A percentile compares a stretch with the other conserved stretches of the same genome.
Evolutionary conservation across 2,329 filamentous ascomycete species (phyloP).

Genomic region (Aspergillus clavatus): DNA sequence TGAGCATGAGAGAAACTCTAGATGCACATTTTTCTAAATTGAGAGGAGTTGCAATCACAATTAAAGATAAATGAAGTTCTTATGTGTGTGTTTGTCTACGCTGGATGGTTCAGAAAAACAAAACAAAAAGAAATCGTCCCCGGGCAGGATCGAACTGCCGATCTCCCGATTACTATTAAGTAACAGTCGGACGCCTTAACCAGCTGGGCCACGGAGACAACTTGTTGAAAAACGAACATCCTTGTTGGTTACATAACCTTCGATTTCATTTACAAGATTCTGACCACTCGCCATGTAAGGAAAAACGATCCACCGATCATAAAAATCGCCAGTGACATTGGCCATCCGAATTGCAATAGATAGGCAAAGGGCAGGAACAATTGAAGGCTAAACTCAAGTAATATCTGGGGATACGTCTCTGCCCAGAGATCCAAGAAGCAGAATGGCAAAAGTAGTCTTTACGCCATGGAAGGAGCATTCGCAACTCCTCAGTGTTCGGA

Average conservation of each 20-base stretch:
- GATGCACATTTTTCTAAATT: no score
- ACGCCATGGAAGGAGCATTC: conserved; percentile 40
- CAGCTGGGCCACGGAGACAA: neutral
- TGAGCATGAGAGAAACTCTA: no score
- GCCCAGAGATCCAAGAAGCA: neutral
- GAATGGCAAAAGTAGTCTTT: conserved; percentile 39
- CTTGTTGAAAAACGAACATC: neutral
- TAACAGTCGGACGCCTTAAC: conserved; percentile 1
- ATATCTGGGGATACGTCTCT: neutral
- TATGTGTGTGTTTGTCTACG: no score
- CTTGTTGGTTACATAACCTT: no score
- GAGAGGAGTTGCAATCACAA: no score
- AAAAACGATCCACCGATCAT: conserved; percentile 16
- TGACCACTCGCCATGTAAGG: no score
- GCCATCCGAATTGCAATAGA: no score
- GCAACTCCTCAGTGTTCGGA: conserved; percentile 35
- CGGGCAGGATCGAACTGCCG: conserved; percentile 1
- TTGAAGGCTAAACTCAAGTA: neutral
- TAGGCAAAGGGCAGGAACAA: neutral
- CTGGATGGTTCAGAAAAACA: no score
- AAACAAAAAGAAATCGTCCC: neutral
- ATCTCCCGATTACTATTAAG: neutral
- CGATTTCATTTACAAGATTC: no score
- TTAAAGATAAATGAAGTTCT: no score
- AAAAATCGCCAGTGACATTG: conserved; percentile 14